Evolutionary conservation across 139 green algal species (phyloP).

Genomic region (Pseudopediastrum boryanum): DNA sequence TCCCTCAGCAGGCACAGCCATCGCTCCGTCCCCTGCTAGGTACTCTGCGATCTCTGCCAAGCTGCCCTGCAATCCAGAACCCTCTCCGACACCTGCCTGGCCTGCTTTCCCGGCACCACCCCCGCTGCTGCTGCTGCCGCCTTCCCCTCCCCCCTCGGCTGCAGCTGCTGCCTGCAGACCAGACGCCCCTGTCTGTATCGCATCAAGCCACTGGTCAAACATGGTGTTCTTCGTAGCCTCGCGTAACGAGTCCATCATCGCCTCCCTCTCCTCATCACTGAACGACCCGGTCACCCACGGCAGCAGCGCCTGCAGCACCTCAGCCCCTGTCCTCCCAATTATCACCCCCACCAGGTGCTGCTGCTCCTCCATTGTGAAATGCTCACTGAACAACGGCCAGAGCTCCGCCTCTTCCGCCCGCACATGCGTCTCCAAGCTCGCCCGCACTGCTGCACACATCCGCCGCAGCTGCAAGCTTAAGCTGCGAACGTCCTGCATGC

Average conservation of each 20-base stretch:
- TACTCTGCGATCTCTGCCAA: slow-evolving; percentile 78
- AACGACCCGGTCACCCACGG: slow-evolving; percentile 90
- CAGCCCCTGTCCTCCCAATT: slow-evolving; percentile 91
- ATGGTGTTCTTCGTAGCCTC: slow-evolving; percentile 89
- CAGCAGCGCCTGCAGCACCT: slow-evolving; percentile 94
- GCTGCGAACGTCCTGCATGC: slow-evolving; percentile 29
- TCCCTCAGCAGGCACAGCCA: background rate
- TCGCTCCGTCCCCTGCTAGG: slow-evolving; percentile 35
- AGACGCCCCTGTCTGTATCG: slow-evolving; percentile 31
- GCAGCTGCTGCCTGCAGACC: slow-evolving; percentile 30
- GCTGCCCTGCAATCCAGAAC: background rate
- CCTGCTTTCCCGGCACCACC: background rate
- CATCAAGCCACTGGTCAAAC: slow-evolving; percentile 94
- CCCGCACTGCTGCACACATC: slow-evolving; percentile 84
- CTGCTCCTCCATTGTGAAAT: slow-evolving; percentile 93
- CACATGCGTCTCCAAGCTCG: slow-evolving; percentile 73
- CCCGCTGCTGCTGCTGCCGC: background rate
- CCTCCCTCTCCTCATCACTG: slow-evolving; percentile 72
- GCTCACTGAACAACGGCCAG: slow-evolving; percentile 95
- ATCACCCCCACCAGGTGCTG: slow-evolving; percentile 91
- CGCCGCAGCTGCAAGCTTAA: slow-evolving; percentile 63
- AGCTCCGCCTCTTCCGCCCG: slow-evolving; percentile 93
- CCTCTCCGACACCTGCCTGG: background rate
- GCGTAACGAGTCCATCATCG: slow-evolving; percentile 84
- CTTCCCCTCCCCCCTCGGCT: background rate